phyloP scores from a whole-genome alignment of 2,329 filamentous ascomycete species.

The Dendrostoma leiphaemia region DNA sequence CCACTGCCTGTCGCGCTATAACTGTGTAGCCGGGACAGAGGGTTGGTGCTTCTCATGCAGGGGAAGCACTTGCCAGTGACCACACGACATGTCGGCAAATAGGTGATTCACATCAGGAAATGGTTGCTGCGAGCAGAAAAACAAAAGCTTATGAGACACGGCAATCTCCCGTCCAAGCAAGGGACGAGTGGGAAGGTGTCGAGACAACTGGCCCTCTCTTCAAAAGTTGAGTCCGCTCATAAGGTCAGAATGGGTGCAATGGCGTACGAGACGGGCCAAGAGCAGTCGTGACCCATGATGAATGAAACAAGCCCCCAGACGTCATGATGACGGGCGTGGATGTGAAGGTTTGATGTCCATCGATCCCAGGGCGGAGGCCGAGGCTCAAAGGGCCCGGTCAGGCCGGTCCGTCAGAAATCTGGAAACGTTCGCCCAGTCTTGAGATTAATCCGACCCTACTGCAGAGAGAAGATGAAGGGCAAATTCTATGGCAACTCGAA shows the following conservation, averaged over 20 bases:
- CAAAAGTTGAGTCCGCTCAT: not conserved
- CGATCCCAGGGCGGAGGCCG: not conserved
- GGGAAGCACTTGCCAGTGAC: not conserved
- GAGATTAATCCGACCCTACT: too few relatives aligned
- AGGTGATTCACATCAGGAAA: not conserved
- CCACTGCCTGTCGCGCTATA: too few relatives aligned
- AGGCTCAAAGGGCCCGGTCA: too few relatives aligned
- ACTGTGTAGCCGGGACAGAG: not conserved
- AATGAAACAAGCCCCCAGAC: not conserved
- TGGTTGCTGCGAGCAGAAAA: not conserved
- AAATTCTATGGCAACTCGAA: too few relatives aligned
- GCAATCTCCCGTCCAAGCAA: not conserved
- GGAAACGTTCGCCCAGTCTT: too few relatives aligned
- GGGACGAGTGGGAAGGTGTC: not conserved
- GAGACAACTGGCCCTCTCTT: too few relatives aligned
- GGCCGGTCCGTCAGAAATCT: too few relatives aligned
- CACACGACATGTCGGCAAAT: not conserved
- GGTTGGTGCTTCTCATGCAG: not conserved
- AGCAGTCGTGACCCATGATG: not conserved
- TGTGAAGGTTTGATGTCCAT: not conserved
- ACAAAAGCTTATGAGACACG: not conserved
- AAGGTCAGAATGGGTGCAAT: not conserved
- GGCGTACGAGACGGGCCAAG: not conserved
- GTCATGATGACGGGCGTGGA: too few relatives aligned
- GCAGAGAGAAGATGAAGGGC: too few relatives aligned